Conservation (phyloP, 1,284 basidiomycete genomes). For the Pholiota adiposa region DNA sequence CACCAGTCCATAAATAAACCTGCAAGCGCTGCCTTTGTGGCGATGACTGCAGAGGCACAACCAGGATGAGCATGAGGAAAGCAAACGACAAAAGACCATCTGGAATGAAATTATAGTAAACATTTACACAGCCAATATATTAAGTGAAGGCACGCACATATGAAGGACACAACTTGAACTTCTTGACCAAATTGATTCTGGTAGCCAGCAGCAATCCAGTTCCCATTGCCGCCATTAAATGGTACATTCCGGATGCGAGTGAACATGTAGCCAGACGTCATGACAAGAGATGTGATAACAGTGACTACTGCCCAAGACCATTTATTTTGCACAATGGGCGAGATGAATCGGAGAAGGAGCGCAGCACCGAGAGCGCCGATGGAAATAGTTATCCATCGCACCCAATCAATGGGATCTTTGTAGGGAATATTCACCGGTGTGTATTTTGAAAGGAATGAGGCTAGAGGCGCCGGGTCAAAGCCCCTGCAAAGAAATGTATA, state of each 20-base stretch:
- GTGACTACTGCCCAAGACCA: slow-evolving; percentile 81
- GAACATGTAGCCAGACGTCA: slow-evolving; percentile 97
- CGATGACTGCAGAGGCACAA: slow-evolving; percentile 82
- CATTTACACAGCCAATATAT: background rate
- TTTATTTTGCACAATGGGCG: slow-evolving; percentile 73
- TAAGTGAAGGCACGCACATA: slow-evolving; percentile 69
- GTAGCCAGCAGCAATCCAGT: slow-evolving; percentile 89
- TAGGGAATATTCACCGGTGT: slow-evolving; percentile 79
- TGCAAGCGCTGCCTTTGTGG: slow-evolving; percentile 81
- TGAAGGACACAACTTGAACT: slow-evolving; percentile 83
- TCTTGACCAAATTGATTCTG: slow-evolving; percentile 94
- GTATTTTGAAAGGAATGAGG: slow-evolving; percentile 72
- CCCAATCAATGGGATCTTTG: slow-evolving; percentile 72
- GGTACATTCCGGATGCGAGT: slow-evolving; percentile 89
- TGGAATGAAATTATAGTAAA: slow-evolving; percentile 36
- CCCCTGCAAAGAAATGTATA: slow-evolving; percentile 56
- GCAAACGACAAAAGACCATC: slow-evolving; percentile 85
- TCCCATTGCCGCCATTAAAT: slow-evolving; percentile 65
- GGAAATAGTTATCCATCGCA: slow-evolving; percentile 50
- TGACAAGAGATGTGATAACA: slow-evolving; percentile 73
- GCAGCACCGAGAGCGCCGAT: slow-evolving; percentile 48
- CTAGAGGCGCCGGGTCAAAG: slow-evolving; percentile 78
- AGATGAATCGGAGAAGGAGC: slow-evolving; percentile 62
- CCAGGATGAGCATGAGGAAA: slow-evolving; percentile 82
- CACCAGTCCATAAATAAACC: slow-evolving; percentile 87